These are phyloP conservation scores for Halophytophthora batemanensis DNA, from an alignment of 352 stramenopile genomes.

Conservation along the genomic window DNA sequence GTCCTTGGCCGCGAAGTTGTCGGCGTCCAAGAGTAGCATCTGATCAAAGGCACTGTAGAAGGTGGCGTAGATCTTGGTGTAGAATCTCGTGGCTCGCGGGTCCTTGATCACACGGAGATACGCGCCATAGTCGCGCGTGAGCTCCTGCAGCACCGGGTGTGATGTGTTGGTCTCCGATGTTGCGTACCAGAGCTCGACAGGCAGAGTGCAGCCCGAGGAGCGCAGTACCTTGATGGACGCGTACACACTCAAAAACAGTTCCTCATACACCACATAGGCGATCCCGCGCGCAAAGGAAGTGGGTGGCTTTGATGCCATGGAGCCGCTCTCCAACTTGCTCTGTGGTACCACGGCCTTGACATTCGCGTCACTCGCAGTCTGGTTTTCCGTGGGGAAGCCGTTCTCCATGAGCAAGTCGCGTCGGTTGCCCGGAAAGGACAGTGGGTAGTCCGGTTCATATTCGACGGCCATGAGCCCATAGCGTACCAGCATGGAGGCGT, in stretches of 20 bases:
- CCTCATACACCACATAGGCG: constrained; percentile 50
- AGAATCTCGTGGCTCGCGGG: constrained; percentile 42
- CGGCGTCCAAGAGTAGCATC: constrained; percentile 71
- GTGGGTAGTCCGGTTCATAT: constrained; percentile 39
- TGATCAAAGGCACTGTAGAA: constrained; percentile 75
- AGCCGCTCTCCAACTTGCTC: constrained; percentile 3
- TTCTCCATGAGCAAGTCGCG: constrained; percentile 26
- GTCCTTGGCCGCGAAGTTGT: constrained; percentile 70
- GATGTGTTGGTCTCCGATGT: constrained; percentile 36
- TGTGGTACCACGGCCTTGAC: constrained; percentile 5
- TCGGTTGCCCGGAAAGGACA: constrained; percentile 23
- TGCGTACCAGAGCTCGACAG: constrained; percentile 73
- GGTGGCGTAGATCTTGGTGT: constrained; percentile 72
- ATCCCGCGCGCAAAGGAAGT: constrained; percentile 34
- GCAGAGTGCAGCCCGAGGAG: constrained; percentile 38
- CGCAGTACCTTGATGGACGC: constrained; percentile 43
- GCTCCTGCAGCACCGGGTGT: constrained; percentile 40
- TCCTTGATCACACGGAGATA: constrained; percentile 72
- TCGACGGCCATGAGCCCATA: constrained; percentile 41
- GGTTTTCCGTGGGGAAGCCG: constrained; percentile 23
- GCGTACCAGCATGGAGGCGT: constrained; percentile 41
- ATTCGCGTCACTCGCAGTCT: not conserved
- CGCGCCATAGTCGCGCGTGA: constrained; percentile 34
- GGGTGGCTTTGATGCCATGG: constrained; percentile 1
- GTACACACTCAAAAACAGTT: constrained; percentile 49